Percentiles rank a stretch among this genome's conserved stretches.
Evolutionary conservation across 768 basidiomycete species (phyloP).

Genomic region (Lactifluus pinguis): DNA sequence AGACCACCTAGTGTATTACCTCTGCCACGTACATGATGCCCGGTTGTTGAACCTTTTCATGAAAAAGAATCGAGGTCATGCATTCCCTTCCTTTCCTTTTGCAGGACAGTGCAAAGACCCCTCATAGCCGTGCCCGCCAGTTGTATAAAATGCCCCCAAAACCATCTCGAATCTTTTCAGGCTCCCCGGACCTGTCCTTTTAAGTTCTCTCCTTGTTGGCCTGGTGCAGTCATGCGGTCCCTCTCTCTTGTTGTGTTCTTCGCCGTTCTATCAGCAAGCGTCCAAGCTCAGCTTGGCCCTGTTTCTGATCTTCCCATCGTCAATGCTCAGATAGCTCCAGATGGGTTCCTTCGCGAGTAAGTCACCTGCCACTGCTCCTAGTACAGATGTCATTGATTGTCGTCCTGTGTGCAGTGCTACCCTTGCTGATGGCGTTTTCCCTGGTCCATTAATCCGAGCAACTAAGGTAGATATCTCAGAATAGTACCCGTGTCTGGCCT

Average conservation of each 20-base stretch:
- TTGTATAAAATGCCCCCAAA: neutral
- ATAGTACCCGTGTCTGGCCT: too few species aligned
- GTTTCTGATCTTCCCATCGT: slow-evolving; percentile 18
- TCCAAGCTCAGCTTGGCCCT: slow-evolving; percentile 20
- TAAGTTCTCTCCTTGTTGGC: neutral
- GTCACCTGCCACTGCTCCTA: neutral
- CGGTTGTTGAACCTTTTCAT: too few species aligned
- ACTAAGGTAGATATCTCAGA: slow-evolving; percentile 22
- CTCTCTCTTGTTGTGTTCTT: neutral
- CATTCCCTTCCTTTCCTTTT: too few species aligned
- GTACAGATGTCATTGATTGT: neutral
- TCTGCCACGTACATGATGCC: too few species aligned
- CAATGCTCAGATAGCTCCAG: slow-evolving; percentile 17
- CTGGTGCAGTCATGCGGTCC: neutral
- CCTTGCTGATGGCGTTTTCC: slow-evolving; percentile 38
- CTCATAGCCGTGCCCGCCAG: slow-evolving; percentile 7
- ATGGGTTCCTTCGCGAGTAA: slow-evolving; percentile 21
- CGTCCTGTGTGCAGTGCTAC: slow-evolving; percentile 25
- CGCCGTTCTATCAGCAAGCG: neutral
- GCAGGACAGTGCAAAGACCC: too few species aligned
- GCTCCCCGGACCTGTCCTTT: neutral
- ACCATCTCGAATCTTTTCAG: neutral
- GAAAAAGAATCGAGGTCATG: too few species aligned
- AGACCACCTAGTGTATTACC: too few species aligned
- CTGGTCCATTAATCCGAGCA: slow-evolving; percentile 39